A percentile compares a stretch with the other conserved stretches of the same genome.
Evolutionary conservation across 495 filamentous ascomycete species (phyloP).

Genomic region (Neurospora africana): DNA sequence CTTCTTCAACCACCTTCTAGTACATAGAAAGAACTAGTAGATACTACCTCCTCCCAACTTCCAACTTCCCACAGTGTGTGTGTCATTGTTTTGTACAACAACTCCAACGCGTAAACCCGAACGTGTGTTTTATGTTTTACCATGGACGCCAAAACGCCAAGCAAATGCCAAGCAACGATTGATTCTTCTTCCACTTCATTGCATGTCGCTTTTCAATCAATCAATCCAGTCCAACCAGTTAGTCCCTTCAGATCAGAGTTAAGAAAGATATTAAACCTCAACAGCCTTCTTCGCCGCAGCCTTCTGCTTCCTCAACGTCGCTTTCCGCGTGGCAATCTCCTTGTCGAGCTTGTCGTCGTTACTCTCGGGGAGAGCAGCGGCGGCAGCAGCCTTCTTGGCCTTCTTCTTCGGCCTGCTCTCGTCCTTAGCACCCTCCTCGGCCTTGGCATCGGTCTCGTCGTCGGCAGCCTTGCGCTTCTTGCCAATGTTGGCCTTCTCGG

Average conservation of each 20-base stretch:
- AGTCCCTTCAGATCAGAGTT: background rate
- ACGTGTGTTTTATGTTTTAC: conserved; percentile 1
- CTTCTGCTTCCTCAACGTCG: conserved; percentile 47
- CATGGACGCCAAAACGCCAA: conserved; percentile 15
- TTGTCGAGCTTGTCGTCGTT: conserved; percentile 48
- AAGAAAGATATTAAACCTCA: conserved; percentile 9
- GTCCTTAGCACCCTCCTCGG: conserved; percentile 34
- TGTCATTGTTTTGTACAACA: background rate
- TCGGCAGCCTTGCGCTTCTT: conserved; percentile 56
- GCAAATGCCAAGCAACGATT: conserved; percentile 3
- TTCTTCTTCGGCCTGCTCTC: conserved; percentile 43
- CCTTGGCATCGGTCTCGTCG: conserved; percentile 28
- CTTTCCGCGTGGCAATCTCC: conserved; percentile 49
- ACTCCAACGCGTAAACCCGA: background rate
- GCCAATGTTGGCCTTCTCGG: conserved; percentile 45
- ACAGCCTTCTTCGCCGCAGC: conserved; percentile 43
- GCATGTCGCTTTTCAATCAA: conserved; percentile 6
- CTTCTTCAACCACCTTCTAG: background rate
- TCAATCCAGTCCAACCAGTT: conserved; percentile 1
- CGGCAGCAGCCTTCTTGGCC: conserved; percentile 31
- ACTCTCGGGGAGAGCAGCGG: conserved; percentile 24
- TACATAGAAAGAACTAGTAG: background rate
- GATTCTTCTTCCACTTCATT: background rate
- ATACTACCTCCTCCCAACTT: background rate
- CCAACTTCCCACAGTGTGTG: background rate